phyloP scores from a whole-genome alignment of 2,329 filamentous ascomycete genomes.

The Pseudogymnoascus sp. region DNA sequence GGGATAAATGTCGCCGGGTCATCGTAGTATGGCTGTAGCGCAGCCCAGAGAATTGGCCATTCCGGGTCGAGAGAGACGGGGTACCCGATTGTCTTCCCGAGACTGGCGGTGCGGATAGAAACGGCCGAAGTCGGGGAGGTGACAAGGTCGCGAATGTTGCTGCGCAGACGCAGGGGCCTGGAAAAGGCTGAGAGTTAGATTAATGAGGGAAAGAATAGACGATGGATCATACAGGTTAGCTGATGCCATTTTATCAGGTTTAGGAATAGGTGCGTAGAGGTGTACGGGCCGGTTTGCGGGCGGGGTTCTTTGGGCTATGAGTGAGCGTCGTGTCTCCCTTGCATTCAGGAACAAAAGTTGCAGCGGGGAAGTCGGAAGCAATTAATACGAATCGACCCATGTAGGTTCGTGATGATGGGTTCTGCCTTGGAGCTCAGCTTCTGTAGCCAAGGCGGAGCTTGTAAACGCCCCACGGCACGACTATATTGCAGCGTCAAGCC shows the following conservation, averaged over 20 bases:
- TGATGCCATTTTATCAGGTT: background rate
- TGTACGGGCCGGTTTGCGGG: background rate
- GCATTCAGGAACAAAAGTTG: background rate
- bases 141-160: constrained; percentile 17
- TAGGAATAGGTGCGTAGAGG: background rate
- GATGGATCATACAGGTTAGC: background rate
- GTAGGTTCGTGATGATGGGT: background rate
- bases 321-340: background rate
- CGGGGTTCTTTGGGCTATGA: background rate
- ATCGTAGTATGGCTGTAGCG: constrained; percentile 31
- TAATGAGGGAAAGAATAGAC: background rate
- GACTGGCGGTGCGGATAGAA: background rate
- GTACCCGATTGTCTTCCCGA: constrained; percentile 31
- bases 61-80: constrained; percentile 33
- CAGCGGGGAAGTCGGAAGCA: background rate
- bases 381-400: background rate
- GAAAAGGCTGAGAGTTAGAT: background rate
- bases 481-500: background rate
- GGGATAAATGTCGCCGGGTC: constrained; percentile 34
- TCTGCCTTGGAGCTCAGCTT: constrained; percentile 5
- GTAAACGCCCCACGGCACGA: background rate
- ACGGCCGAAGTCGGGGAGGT: constrained; percentile 12
- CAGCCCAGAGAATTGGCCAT: constrained; percentile 35
- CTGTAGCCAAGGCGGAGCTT: background rate
- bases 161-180: constrained; percentile 16